phyloP scores from a whole-genome alignment of 495 filamentous ascomycete genomes.

The Lichenothelia convexa region DNA sequence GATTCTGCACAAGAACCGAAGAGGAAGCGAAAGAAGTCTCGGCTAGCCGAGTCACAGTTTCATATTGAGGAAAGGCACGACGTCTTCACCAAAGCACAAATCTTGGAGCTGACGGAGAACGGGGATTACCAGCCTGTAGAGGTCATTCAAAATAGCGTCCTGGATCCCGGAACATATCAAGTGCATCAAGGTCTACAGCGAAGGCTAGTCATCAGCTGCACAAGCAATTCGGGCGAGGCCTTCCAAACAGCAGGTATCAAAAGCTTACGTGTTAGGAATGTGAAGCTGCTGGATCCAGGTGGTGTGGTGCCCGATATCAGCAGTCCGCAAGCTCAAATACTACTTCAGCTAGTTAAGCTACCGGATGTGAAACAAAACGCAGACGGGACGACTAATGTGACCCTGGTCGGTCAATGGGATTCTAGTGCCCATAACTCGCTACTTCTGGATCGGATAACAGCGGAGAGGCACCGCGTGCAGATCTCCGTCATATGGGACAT shows the following conservation, averaged over 20 bases:
- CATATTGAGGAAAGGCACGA: constrained; percentile 88
- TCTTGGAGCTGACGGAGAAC: constrained; percentile 76
- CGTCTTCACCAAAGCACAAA: constrained; percentile 67
- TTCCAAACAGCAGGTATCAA: constrained; percentile 72
- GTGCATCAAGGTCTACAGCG: constrained; percentile 90
- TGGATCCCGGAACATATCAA: constrained; percentile 78
- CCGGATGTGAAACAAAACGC: constrained; percentile 64
- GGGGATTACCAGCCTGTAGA: constrained; percentile 88
- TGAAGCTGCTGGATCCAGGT: constrained; percentile 65
- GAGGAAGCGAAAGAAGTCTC: constrained; percentile 36
- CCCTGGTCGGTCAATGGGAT: constrained; percentile 82
- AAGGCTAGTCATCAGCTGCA: constrained; percentile 66
- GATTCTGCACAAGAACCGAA: constrained; percentile 46
- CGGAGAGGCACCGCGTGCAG: constrained; percentile 81
- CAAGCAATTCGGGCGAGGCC: constrained; percentile 73
- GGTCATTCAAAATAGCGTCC: constrained; percentile 62
- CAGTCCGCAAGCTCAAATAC: constrained; percentile 49
- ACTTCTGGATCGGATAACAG: constrained; percentile 72
- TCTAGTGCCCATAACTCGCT: constrained; percentile 82
- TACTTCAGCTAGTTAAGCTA: constrained; percentile 54
- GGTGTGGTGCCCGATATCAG: constrained; percentile 69
- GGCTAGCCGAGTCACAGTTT: constrained; percentile 80
- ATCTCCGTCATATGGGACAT: constrained; percentile 74
- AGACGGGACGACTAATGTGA: constrained; percentile 81
- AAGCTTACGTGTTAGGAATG: constrained; percentile 54